A percentile compares a stretch with the other conserved stretches of the same genome.
These are phyloP conservation scores for Sclerotinia borealis DNA, from an alignment of 2,329 filamentous ascomycete species.

Conservation along the genomic window DNA sequence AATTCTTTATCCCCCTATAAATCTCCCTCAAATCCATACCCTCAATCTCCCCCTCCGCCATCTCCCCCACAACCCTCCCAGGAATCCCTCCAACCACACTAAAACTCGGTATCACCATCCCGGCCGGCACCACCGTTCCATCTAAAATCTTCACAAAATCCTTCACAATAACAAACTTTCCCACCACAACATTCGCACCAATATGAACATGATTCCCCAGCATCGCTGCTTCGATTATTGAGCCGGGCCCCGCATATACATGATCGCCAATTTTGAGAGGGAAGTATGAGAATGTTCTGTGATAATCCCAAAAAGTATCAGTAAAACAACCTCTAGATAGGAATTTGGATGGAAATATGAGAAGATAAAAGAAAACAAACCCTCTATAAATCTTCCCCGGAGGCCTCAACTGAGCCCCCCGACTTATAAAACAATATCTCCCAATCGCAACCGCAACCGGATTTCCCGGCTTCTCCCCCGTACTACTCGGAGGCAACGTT, in stretches of 20 bases:
- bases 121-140: slow-evolving; percentile 72
- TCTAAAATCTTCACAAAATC: slow-evolving; percentile 88
- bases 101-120: slow-evolving; percentile 90
- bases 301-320: not conserved
- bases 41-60: slow-evolving; percentile 64
- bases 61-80: slow-evolving; percentile 73
- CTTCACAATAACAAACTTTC: slow-evolving; percentile 86
- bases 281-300: slow-evolving; percentile 65
- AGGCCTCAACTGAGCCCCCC: slow-evolving; percentile 71
- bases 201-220: slow-evolving; percentile 85
- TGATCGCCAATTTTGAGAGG: slow-evolving; percentile 92
- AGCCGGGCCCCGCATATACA: slow-evolving; percentile 74
- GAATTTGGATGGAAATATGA: not conserved
- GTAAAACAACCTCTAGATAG: not conserved
- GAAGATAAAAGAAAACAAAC: slow-evolving; percentile 27
- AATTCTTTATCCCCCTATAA: slow-evolving; percentile 58
- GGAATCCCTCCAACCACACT: slow-evolving; percentile 83
- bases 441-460: slow-evolving; percentile 73
- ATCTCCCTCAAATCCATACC: slow-evolving; percentile 58
- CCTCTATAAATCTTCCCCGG: slow-evolving; percentile 79
- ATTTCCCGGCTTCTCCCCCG: slow-evolving; percentile 26
- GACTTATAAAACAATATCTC: slow-evolving; percentile 82
- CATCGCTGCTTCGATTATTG: slow-evolving; percentile 74
- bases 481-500: slow-evolving; percentile 43
- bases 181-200: slow-evolving; percentile 68